These are phyloP conservation scores for Penicillium glabrum DNA, from an alignment of 2,329 filamentous ascomycete species.

Conservation along the genomic window DNA sequence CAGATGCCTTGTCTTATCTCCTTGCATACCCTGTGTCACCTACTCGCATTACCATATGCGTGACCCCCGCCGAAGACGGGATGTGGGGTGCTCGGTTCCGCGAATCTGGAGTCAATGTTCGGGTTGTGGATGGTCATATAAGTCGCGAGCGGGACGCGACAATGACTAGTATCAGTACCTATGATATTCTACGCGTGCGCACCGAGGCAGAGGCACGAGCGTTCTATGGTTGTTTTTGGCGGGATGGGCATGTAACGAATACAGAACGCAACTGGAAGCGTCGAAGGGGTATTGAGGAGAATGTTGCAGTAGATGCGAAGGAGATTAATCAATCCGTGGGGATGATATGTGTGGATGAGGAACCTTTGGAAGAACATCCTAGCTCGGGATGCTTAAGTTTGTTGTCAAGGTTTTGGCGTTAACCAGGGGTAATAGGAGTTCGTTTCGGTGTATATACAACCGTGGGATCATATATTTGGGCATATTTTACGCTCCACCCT, in stretches of 20 bases:
- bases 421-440: too few relatives aligned
- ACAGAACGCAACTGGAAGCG: constrained; percentile 38
- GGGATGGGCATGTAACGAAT: constrained; percentile 31
- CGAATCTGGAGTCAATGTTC: constrained; percentile 12
- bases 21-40: constrained; percentile 21
- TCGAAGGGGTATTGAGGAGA: constrained; percentile 22
- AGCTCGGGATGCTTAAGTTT: not conserved
- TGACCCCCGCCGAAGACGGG: constrained; percentile 23
- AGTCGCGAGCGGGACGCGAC: constrained; percentile 30
- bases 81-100: constrained; percentile 18
- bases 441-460: not conserved
- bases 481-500: not conserved
- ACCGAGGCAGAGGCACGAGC: constrained; percentile 25
- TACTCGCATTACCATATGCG: constrained; percentile 24
- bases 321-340: constrained; percentile 19
- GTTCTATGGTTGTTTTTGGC: constrained; percentile 28
- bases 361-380: not conserved
- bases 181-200: constrained; percentile 36
- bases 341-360: not conserved
- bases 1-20: constrained; percentile 29
- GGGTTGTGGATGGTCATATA: constrained; percentile 20
- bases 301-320: constrained; percentile 27
- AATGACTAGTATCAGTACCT: constrained; percentile 32
- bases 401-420: not conserved
- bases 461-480: not conserved